Conservation (phyloP, 2,329 filamentous ascomycete genomes). For the Trichocomaceae sp. region DNA sequence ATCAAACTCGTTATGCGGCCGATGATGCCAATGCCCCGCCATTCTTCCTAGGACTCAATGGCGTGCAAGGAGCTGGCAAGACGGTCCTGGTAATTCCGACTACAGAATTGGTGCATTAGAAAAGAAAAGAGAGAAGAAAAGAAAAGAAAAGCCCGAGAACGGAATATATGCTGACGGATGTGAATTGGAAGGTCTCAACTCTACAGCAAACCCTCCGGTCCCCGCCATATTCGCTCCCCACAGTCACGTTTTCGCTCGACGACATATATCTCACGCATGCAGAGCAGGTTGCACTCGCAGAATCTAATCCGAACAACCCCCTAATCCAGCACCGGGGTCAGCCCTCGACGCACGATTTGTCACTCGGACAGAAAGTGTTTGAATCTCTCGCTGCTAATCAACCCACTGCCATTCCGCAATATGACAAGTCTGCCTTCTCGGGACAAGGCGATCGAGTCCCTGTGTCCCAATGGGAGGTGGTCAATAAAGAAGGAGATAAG, state of each 20-base stretch:
- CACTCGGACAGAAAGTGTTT: conserved; percentile 59
- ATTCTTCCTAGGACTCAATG: conserved; percentile 83
- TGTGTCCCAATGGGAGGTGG: conserved; percentile 54
- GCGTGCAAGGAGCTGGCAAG: conserved; percentile 87
- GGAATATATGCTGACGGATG: not conserved
- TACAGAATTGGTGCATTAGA: not conserved
- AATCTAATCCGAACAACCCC: conserved; percentile 61
- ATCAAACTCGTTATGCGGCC: conserved; percentile 41
- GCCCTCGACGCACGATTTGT: conserved; percentile 74
- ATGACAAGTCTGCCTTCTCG: conserved; percentile 73
- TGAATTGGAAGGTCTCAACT: conserved; percentile 47
- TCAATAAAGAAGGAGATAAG: conserved; percentile 32
- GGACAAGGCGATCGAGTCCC: conserved; percentile 71
- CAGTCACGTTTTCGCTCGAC: conserved; percentile 74
- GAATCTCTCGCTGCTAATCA: conserved; percentile 46
- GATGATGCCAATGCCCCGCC: conserved; percentile 46
- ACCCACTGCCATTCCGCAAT: conserved; percentile 61
- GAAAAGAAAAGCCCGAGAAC: no score
- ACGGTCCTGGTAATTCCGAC: conserved; percentile 62
- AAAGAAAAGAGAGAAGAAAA: no score
- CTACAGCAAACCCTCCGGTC: conserved; percentile 57
- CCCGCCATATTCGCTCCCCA: conserved; percentile 53
- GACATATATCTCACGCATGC: conserved; percentile 77
- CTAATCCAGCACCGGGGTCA: conserved; percentile 77
- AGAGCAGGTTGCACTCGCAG: conserved; percentile 60